Conservation (phyloP, 75 land plant species). For the Picea glauca region DNA sequence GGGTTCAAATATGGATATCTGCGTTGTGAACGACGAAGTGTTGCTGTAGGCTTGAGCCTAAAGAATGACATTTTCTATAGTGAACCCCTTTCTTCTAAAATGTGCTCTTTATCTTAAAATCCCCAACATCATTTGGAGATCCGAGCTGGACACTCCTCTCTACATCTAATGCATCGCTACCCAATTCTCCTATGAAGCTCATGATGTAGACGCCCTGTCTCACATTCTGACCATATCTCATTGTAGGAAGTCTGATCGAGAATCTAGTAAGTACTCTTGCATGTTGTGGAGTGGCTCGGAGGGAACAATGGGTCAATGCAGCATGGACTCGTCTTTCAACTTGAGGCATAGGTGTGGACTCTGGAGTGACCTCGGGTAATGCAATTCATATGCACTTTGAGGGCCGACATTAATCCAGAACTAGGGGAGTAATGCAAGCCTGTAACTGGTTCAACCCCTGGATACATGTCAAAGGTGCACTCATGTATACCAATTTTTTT, state of each 20-base stretch:
- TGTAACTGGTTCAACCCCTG: constrained; percentile 77
- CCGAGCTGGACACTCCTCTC: too few species aligned
- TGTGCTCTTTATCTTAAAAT: too few species aligned
- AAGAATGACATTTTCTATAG: too few species aligned
- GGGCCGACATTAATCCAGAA: constrained; percentile 65
- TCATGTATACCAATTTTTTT: constrained; percentile 1
- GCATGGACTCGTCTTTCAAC: constrained; percentile 94
- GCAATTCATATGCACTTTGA: constrained; percentile 81
- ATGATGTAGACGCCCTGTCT: too few species aligned
- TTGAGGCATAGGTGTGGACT: constrained; percentile 84
- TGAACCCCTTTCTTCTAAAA: too few species aligned
- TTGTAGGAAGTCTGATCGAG: constrained; percentile 96
- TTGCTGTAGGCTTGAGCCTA: too few species aligned
- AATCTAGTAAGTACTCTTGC: constrained; percentile 97
- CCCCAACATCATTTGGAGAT: too few species aligned
- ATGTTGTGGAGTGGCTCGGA: constrained; percentile 96
- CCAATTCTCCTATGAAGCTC: too few species aligned
- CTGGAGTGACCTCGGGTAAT: constrained; percentile 84
- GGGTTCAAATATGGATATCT: too few species aligned
- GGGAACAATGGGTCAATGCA: constrained; percentile 64
- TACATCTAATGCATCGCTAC: too few species aligned
- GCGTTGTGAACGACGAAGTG: too few species aligned
- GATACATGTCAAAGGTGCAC: constrained; percentile 86
- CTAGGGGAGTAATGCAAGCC: constrained; percentile 83
- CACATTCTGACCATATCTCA: constrained; percentile 26